phyloP scores from a whole-genome alignment of 305 asterid genomes.

The Solanum chacoense region DNA sequence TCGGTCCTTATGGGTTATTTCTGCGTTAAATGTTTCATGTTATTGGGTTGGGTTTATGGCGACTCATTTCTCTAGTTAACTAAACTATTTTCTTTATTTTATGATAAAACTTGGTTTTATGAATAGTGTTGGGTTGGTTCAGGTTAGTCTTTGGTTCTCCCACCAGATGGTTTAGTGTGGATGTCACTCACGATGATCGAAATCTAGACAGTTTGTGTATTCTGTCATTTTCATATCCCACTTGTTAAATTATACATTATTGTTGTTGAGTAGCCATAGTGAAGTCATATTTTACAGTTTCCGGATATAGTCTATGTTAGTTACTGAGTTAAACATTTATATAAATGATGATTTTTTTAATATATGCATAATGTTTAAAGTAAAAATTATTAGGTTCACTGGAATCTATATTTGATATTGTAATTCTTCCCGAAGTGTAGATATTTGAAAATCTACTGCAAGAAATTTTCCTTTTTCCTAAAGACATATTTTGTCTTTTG shows the following conservation, averaged over 20 bases:
- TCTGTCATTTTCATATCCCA: background rate
- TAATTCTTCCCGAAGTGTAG: background rate
- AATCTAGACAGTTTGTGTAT: background rate
- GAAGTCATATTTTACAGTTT: background rate
- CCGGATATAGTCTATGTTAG: background rate
- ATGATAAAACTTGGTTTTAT: background rate
- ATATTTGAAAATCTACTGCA: background rate
- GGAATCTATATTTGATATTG: background rate
- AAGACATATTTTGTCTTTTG: background rate
- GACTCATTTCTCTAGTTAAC: background rate
- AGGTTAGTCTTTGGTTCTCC: background rate
- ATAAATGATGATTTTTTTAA: background rate
- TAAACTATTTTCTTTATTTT: no score
- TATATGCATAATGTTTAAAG: background rate
- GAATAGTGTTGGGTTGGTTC: background rate
- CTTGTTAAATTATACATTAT: background rate
- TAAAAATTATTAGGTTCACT: background rate
- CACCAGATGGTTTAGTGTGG: background rate
- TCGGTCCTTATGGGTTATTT: background rate
- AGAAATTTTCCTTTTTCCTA: background rate
- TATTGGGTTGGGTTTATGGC: background rate
- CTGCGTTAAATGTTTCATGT: background rate
- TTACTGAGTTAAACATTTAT: background rate
- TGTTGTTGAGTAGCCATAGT: background rate
- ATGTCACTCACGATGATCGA: background rate